These are phyloP conservation scores for Cynanchum wilfordii DNA, from an alignment of 257 asterid genomes.

Conservation along the genomic window DNA sequence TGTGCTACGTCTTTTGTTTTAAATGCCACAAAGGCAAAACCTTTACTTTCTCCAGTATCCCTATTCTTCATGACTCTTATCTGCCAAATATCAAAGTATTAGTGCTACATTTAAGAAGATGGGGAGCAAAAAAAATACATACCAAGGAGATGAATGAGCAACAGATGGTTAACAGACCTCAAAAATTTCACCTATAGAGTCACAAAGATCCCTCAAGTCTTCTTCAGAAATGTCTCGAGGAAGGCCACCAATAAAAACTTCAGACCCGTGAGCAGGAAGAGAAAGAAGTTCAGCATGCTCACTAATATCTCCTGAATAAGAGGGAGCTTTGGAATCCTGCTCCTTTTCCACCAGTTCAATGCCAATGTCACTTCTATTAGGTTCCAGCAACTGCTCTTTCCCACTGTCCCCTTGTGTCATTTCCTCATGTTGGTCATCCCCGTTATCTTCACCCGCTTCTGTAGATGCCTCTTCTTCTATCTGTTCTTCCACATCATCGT, in stretches of 20 bases:
- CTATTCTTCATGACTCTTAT: slow-evolving; percentile 77
- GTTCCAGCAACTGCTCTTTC: slow-evolving; percentile 48
- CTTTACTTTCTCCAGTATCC: slow-evolving; percentile 97
- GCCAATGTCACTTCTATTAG: slow-evolving; percentile 31
- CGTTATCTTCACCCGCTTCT: slow-evolving; percentile 61
- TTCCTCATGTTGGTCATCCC: slow-evolving; percentile 53
- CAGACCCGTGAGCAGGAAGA: slow-evolving; percentile 94
- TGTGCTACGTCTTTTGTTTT: slow-evolving; percentile 72
- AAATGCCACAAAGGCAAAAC: slow-evolving; percentile 94
- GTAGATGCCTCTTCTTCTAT: slow-evolving; percentile 68
- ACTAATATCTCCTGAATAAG: slow-evolving; percentile 35
- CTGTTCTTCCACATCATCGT: slow-evolving; percentile 72
- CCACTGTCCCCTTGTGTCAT: slow-evolving; percentile 46
- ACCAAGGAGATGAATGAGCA: not conserved
- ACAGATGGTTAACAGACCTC: slow-evolving; percentile 50
- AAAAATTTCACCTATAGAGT: slow-evolving; percentile 63
- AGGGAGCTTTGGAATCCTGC: slow-evolving; percentile 34
- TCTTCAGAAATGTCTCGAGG: slow-evolving; percentile 77
- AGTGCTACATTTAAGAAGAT: not conserved
- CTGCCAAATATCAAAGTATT: slow-evolving; percentile 40
- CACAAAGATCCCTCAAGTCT: slow-evolving; percentile 74
- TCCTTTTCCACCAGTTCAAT: slow-evolving; percentile 40
- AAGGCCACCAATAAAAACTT: slow-evolving; percentile 90
- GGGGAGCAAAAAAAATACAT: not conserved
- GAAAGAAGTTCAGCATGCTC: slow-evolving; percentile 63